phyloP scores from a whole-genome alignment of 1,284 basidiomycete genomes.

The Earliella scabrosa region DNA sequence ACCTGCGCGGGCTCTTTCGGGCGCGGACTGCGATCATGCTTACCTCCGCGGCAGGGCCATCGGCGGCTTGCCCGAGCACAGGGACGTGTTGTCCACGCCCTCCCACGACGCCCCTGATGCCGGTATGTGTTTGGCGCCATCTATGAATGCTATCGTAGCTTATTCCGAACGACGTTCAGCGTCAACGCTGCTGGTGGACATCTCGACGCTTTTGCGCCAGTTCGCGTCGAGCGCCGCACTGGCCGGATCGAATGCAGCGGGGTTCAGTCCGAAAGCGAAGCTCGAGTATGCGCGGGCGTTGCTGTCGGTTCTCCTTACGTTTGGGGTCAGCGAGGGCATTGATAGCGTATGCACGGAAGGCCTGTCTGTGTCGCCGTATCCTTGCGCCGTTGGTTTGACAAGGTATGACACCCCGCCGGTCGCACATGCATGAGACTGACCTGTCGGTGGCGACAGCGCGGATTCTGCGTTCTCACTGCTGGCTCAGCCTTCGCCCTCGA shows the following conservation, averaged over 20 bases:
- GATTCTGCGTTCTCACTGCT: conserved; percentile 48
- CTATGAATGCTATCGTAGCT: too few relatives aligned
- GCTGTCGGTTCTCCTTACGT: conserved; percentile 46
- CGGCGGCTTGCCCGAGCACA: not conserved
- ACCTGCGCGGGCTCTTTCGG: not conserved
- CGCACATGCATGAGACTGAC: not conserved
- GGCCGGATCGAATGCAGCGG: not conserved
- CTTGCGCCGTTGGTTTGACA: conserved; percentile 45
- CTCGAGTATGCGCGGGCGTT: conserved; percentile 33
- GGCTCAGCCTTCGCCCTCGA: conserved; percentile 39
- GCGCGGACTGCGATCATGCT: too few relatives aligned
- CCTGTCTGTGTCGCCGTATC: conserved; percentile 43
- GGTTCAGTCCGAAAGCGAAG: conserved; percentile 6
- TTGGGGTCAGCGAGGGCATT: conserved; percentile 55
- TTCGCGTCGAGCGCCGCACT: conserved; percentile 12
- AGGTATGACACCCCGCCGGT: conserved; percentile 43
- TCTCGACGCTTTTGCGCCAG: conserved; percentile 32
- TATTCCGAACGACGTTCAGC: conserved; percentile 17
- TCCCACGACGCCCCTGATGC: conserved; percentile 5
- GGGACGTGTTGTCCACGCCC: not conserved
- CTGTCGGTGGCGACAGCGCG: conserved; percentile 29
- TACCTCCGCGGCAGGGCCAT: conserved; percentile 5
- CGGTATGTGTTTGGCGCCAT: not conserved
- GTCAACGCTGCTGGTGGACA: conserved; percentile 34
- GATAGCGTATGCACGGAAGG: conserved; percentile 65